phyloP scores from a whole-genome alignment of 2,329 filamentous ascomycete species.

The Penicillium italicum region DNA sequence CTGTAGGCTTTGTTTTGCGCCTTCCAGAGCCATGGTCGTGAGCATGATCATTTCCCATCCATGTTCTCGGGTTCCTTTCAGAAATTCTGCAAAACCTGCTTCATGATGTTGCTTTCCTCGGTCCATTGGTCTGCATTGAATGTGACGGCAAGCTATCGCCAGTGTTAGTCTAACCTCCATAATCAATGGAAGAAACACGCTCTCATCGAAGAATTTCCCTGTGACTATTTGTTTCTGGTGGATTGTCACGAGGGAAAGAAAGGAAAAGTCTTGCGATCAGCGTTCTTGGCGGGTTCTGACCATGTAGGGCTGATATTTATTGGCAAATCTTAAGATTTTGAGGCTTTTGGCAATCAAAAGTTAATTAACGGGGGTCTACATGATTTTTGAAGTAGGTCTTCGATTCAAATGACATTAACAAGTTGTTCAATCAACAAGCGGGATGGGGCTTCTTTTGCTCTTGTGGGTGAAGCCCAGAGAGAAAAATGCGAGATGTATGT shows the following conservation, averaged over 20 bases:
- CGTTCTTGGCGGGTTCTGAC: neutral
- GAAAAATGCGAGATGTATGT: neutral
- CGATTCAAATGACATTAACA: neutral
- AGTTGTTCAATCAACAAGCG: neutral
- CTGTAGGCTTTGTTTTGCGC: conserved; percentile 42
- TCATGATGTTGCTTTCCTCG: conserved; percentile 49
- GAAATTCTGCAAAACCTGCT: conserved; percentile 41
- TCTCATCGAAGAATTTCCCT: conserved; percentile 5
- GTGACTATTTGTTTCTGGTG: neutral
- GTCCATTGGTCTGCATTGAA: conserved; percentile 40
- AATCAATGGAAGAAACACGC: too few species aligned
- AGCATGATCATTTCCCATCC: conserved; percentile 24
- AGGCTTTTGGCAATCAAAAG: neutral
- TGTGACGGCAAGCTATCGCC: conserved; percentile 27
- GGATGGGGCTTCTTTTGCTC: neutral
- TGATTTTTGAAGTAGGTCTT: too few species aligned
- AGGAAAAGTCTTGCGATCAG: neutral
- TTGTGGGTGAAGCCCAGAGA: neutral
- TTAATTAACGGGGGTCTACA: too few species aligned
- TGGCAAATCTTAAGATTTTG: neutral
- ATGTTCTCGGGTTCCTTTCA: conserved; percentile 19
- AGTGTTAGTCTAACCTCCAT: neutral
- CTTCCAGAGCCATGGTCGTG: conserved; percentile 42
- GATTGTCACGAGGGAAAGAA: neutral
- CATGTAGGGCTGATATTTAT: neutral